phyloP scores from a whole-genome alignment of 2,329 filamentous ascomycete species.

The Phoma sp. region DNA sequence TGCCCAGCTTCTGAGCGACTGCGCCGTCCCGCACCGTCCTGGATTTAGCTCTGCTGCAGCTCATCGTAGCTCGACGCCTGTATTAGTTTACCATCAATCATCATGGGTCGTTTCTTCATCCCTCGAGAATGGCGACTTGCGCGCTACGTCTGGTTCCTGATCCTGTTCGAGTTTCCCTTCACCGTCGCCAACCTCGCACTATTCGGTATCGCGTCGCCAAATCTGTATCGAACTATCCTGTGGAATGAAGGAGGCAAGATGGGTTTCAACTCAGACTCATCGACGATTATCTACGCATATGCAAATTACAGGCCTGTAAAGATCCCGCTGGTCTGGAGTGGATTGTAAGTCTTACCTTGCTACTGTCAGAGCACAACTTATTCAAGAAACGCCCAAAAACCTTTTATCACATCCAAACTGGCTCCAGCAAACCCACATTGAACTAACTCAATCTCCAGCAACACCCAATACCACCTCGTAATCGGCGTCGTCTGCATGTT shows the following conservation, averaged over 20 bases:
- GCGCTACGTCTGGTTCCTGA: conserved; percentile 60
- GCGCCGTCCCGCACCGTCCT: conserved; percentile 13
- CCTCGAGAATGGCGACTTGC: conserved; percentile 62
- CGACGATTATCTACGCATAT: conserved; percentile 72
- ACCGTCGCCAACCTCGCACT: conserved; percentile 71
- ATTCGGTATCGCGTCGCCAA: conserved; percentile 74
- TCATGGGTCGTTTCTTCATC: conserved; percentile 54
- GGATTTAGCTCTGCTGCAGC: conserved; percentile 16
- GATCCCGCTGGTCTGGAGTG: conserved; percentile 74
- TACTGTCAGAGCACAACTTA: background rate
- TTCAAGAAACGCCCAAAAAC: too few species aligned
- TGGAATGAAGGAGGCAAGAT: conserved; percentile 75
- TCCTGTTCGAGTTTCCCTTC: conserved; percentile 69
- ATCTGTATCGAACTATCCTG: conserved; percentile 72
- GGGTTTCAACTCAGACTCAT: conserved; percentile 76
- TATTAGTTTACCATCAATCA: conserved; percentile 3
- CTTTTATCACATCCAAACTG: background rate
- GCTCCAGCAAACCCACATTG: background rate
- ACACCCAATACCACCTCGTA: conserved; percentile 77
- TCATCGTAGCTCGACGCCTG: background rate
- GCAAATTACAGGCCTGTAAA: conserved; percentile 70
- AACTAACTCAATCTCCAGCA: conserved; percentile 52
- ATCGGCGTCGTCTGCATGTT: conserved; percentile 79
- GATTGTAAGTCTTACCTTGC: conserved; percentile 61
- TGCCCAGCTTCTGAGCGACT: conserved; percentile 15